Percentiles rank a stretch among this genome's conserved stretches.
Conservation (phyloP, 169 alveolate genomes). For the Plasmodium sp. region DNA sequence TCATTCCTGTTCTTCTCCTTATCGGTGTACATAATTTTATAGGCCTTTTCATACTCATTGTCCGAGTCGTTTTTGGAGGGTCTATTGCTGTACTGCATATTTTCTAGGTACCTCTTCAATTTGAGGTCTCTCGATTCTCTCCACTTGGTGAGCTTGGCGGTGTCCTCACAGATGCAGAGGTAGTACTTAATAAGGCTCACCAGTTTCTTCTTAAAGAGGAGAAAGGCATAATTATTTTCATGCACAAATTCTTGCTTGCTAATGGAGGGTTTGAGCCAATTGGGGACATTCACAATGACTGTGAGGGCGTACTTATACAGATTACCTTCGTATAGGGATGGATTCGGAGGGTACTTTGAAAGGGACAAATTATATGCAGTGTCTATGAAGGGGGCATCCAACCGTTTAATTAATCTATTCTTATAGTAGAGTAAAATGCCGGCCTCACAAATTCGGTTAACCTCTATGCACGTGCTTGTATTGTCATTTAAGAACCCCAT, state of each 20-base stretch:
- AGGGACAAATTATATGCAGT: constrained; percentile 81
- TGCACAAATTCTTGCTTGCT: constrained; percentile 92
- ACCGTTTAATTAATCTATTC: constrained; percentile 87
- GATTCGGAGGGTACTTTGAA: constrained; percentile 78
- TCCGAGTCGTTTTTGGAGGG: constrained; percentile 23
- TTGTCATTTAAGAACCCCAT: constrained; percentile 90
- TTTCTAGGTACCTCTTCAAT: constrained; percentile 35
- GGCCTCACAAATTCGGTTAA: constrained; percentile 88
- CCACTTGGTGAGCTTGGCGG: constrained; percentile 81
- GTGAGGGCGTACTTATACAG: constrained; percentile 87
- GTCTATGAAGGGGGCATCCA: constrained; percentile 91
- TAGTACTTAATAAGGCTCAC: constrained; percentile 81
- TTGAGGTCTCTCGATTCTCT: constrained; percentile 65
- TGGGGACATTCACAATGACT: constrained; percentile 90
- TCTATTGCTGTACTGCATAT: not conserved
- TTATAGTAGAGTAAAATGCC: constrained; percentile 91
- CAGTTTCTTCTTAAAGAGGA: constrained; percentile 85
- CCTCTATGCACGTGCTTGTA: constrained; percentile 41
- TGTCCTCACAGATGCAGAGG: constrained; percentile 80
- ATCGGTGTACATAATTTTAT: constrained; percentile 7
- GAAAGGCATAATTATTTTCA: constrained; percentile 89
- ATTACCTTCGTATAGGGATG: constrained; percentile 76
- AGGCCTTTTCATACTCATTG: constrained; percentile 45
- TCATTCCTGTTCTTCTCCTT: not conserved
- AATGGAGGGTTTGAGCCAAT: constrained; percentile 91